These are phyloP conservation scores for Agastache rugosa DNA, from an alignment of 257 asterid genomes.

Conservation along the genomic window DNA sequence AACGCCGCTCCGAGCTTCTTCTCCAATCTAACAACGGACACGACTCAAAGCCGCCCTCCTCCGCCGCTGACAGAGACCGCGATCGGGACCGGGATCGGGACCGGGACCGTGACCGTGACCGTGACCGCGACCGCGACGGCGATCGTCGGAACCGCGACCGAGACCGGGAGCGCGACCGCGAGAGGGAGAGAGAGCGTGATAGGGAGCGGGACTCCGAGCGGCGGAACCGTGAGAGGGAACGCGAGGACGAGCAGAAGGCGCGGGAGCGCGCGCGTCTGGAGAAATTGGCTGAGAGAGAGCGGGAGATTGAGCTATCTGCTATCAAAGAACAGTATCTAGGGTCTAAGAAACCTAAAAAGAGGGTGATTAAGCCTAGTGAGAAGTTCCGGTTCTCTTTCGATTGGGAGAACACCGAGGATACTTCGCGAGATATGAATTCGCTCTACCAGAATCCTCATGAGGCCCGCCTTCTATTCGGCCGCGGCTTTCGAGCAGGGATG, in stretches of 20 bases:
- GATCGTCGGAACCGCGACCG: conserved; percentile 42
- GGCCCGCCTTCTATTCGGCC: conserved; percentile 58
- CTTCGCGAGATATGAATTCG: conserved; percentile 60
- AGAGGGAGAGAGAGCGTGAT: conserved; percentile 44
- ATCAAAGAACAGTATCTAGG: conserved; percentile 61
- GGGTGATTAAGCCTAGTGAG: conserved; percentile 60
- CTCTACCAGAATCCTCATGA: conserved; percentile 63
- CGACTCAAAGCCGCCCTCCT: conserved; percentile 39
- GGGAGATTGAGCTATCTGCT: conserved; percentile 57
- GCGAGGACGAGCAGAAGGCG: conserved; percentile 59
- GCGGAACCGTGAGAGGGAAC: conserved; percentile 54
- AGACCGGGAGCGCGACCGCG: conserved; percentile 40
- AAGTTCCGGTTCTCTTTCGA: conserved; percentile 61
- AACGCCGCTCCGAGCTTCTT: conserved; percentile 51
- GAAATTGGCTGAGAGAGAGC: conserved; percentile 57
- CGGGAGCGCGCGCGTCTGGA: conserved; percentile 62
- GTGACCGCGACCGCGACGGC: conserved; percentile 43
- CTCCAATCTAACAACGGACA: conserved; percentile 36
- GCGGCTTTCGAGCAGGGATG: conserved; percentile 63
- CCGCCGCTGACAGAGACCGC: conserved; percentile 43
- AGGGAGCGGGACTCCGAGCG: conserved; percentile 55
- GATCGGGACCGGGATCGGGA: conserved; percentile 55
- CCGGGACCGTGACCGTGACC: conserved; percentile 42
- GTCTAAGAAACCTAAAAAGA: conserved; percentile 62
- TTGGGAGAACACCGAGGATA: conserved; percentile 70